Percentiles rank a stretch among this genome's conserved stretches.
phyloP scores from a whole-genome alignment of 441 rosid species.

The Bocquillonia castaneifolia region DNA sequence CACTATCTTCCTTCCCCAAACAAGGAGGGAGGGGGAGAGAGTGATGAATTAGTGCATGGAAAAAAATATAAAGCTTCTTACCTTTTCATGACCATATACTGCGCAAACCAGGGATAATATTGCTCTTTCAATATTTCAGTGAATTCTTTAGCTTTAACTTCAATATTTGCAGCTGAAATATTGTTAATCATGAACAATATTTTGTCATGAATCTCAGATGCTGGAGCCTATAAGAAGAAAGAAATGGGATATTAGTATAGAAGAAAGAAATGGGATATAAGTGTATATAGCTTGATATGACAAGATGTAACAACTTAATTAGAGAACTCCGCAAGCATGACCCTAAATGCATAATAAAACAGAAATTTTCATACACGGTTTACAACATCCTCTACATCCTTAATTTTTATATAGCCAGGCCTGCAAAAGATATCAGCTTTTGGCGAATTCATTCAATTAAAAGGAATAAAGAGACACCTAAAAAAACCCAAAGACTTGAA shows the following conservation, averaged over 20 bases:
- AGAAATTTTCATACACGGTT: background rate
- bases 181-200: constrained; percentile 88
- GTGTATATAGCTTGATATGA: background rate
- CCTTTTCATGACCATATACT: constrained; percentile 99
- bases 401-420: background rate
- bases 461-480: background rate
- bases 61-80: constrained; percentile 21
- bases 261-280: background rate
- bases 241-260: background rate
- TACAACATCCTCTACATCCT: background rate
- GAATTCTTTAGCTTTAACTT: constrained; percentile 81
- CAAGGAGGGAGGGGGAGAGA: background rate
- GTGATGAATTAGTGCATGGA: background rate
- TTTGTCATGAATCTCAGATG: constrained; percentile 83
- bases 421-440: background rate
- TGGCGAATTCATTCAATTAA: background rate
- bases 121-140: constrained; percentile 80
- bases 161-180: constrained; percentile 74
- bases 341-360: background rate
- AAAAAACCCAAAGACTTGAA: background rate
- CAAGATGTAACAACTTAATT: background rate
- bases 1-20: too few relatives aligned
- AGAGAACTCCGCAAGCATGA: background rate
- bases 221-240: constrained; percentile 64
- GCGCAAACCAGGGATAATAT: constrained; percentile 93